These are phyloP conservation scores for Monosporascus ibericus DNA, from an alignment of 2,329 filamentous ascomycete species.

Conservation along the genomic window DNA sequence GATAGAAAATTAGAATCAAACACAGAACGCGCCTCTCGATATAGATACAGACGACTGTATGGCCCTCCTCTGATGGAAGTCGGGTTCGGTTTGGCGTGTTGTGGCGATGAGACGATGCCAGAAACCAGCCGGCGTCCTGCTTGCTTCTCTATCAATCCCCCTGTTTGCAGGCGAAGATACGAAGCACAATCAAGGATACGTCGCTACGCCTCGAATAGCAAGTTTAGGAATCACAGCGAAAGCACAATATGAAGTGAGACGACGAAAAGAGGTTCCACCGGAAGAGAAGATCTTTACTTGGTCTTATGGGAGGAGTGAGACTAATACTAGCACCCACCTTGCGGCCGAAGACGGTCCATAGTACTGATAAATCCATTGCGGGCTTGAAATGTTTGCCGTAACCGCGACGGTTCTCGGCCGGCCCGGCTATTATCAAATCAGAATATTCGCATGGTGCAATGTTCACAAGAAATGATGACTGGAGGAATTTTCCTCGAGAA, in stretches of 20 bases:
- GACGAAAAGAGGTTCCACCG: neutral
- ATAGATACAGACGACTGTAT: neutral
- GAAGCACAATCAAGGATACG: too few relatives aligned
- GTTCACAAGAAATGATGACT: too few relatives aligned
- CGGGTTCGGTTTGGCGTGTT: neutral
- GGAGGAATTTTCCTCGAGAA: too few relatives aligned
- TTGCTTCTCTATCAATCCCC: too few relatives aligned
- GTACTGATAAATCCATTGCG: slow-evolving; percentile 16
- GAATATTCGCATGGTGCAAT: neutral
- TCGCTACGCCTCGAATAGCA: too few relatives aligned
- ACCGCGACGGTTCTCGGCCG: slow-evolving; percentile 1
- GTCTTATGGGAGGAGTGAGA: too few relatives aligned
- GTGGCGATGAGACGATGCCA: slow-evolving; percentile 6
- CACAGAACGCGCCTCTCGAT: neutral
- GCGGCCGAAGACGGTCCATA: slow-evolving; percentile 20
- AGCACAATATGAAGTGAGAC: neutral
- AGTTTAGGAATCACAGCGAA: too few relatives aligned
- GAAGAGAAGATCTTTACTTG: too few relatives aligned
- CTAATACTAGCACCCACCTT: slow-evolving; percentile 7
- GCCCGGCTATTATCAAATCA: neutral
- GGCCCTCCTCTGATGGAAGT: neutral
- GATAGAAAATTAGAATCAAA: neutral
- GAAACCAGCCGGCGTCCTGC: neutral
- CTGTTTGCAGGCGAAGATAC: too few relatives aligned
- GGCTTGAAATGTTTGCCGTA: neutral